Evolutionary conservation across 2,329 filamentous ascomycete genomes (phyloP).

Genomic region (Beauveria brongniartii): DNA sequence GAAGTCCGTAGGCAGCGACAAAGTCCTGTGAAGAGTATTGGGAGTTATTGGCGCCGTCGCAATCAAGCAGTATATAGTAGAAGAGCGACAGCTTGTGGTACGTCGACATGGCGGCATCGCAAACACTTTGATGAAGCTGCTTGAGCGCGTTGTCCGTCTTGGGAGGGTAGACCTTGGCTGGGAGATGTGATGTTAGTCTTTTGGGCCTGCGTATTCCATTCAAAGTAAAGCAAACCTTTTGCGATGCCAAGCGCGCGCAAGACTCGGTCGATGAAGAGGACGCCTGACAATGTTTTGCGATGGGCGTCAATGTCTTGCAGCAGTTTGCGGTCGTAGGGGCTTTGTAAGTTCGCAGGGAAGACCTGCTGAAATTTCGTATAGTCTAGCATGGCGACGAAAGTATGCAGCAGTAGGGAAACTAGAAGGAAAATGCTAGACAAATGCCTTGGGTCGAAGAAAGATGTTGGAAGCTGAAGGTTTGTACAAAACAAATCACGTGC

Average conservation of each 20-base stretch:
- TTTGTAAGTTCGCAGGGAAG: conserved; percentile 53
- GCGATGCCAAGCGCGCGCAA: conserved; percentile 61
- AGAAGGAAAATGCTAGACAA: background rate
- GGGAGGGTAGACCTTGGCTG: conserved; percentile 65
- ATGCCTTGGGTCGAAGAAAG: conserved; percentile 27
- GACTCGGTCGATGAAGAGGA: conserved; percentile 73
- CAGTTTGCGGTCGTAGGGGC: conserved; percentile 53
- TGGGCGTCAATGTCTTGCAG: conserved; percentile 57
- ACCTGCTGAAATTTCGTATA: conserved; percentile 61
- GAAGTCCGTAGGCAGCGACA: conserved; percentile 55
- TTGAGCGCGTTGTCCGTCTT: conserved; percentile 59
- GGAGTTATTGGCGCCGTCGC: conserved; percentile 46
- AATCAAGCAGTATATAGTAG: conserved; percentile 76
- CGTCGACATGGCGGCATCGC: conserved; percentile 52
- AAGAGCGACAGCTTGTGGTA: conserved; percentile 77
- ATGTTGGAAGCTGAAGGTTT: conserved; percentile 1
- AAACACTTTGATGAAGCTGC: conserved; percentile 62
- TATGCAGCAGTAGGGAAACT: background rate
- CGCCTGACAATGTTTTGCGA: conserved; percentile 59
- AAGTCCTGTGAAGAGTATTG: conserved; percentile 48
- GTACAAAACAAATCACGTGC: background rate
- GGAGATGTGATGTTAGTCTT: conserved; percentile 14
- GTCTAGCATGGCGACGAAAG: conserved; percentile 36
- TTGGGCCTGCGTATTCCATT: background rate
- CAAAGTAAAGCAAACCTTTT: conserved; percentile 44